These are phyloP conservation scores for Remersonia thermophila DNA, from an alignment of 2,329 filamentous ascomycete genomes.

Conservation along the genomic window DNA sequence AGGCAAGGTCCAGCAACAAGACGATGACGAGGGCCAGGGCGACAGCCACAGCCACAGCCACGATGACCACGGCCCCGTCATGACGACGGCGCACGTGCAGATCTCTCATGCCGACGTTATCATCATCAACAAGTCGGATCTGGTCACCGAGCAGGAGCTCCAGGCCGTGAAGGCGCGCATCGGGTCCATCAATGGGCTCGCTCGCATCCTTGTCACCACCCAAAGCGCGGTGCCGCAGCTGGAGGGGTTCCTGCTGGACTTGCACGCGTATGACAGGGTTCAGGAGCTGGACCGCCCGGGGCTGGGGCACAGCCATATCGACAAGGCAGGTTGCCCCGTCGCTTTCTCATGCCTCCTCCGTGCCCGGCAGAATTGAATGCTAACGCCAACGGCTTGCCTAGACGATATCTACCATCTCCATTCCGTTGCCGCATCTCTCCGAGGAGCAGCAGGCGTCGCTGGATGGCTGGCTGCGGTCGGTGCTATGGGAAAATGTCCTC, in stretches of 20 bases:
- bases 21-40: constrained; percentile 51
- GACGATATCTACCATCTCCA: constrained; percentile 73
- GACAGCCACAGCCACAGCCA: constrained; percentile 40
- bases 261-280: constrained; percentile 86
- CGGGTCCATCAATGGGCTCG: constrained; percentile 76
- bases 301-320: constrained; percentile 82
- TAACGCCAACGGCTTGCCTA: constrained; percentile 30
- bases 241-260: constrained; percentile 74
- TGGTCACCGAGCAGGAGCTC: constrained; percentile 61
- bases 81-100: constrained; percentile 90
- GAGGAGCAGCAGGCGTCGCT: constrained; percentile 47
- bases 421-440: constrained; percentile 51
- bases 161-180: constrained; percentile 58
- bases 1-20: constrained; percentile 38
- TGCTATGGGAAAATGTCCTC: constrained; percentile 70
- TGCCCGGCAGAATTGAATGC: constrained; percentile 2
- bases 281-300: constrained; percentile 55
- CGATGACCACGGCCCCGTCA: constrained; percentile 45
- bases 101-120: constrained; percentile 95
- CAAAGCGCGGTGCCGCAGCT: constrained; percentile 69
- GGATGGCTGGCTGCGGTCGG: constrained; percentile 68
- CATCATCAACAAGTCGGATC: constrained; percentile 84
- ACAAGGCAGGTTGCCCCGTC: constrained; percentile 67
- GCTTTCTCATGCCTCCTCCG: no score
- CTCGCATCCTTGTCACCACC: constrained; percentile 70